Evolutionary conservation across 441 rosid genomes (phyloP).

Genomic region (Croton setiger): DNA sequence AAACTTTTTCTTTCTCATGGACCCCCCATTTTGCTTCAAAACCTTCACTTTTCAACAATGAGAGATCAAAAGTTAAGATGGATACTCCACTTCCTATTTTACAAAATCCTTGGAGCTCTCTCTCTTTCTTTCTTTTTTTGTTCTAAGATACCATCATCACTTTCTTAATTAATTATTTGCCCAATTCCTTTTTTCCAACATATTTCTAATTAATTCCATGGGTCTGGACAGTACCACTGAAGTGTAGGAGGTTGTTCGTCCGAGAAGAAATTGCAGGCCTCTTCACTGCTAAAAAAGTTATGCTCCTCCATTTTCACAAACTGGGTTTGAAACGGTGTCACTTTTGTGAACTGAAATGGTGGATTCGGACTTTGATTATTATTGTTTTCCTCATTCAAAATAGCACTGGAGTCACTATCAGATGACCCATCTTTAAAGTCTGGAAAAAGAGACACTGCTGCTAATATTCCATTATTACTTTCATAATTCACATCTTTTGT

Average conservation of each 20-base stretch:
- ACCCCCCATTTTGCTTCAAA: slow-evolving; percentile 6
- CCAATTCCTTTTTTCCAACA: not conserved
- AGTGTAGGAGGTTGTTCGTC: slow-evolving; percentile 79
- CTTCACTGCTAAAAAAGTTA: slow-evolving; percentile 77
- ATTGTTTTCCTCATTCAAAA: slow-evolving; percentile 57
- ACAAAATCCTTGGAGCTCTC: slow-evolving; percentile 25
- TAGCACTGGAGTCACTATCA: slow-evolving; percentile 79
- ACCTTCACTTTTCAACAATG: slow-evolving; percentile 12
- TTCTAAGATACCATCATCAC: not conserved
- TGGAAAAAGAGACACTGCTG: slow-evolving; percentile 33
- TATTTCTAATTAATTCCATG: slow-evolving; percentile 44
- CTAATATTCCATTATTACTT: slow-evolving; percentile 24
- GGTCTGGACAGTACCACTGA: slow-evolving; percentile 70
- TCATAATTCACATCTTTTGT: slow-evolving; percentile 36
- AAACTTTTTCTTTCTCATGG: not conserved
- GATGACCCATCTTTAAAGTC: slow-evolving; percentile 73
- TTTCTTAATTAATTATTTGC: slow-evolving; percentile 4
- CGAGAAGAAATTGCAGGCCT: slow-evolving; percentile 73
- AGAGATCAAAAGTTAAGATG: slow-evolving; percentile 7
- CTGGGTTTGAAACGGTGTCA: slow-evolving; percentile 32
- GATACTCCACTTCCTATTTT: slow-evolving; percentile 10
- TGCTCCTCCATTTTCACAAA: slow-evolving; percentile 79
- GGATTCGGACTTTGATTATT: slow-evolving; percentile 38
- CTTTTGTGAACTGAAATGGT: slow-evolving; percentile 5
- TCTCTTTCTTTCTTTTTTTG: slow-evolving; percentile 2